Evolutionary conservation across 306 rosid genomes (phyloP).

Genomic region (Hippophae tibetana): DNA sequence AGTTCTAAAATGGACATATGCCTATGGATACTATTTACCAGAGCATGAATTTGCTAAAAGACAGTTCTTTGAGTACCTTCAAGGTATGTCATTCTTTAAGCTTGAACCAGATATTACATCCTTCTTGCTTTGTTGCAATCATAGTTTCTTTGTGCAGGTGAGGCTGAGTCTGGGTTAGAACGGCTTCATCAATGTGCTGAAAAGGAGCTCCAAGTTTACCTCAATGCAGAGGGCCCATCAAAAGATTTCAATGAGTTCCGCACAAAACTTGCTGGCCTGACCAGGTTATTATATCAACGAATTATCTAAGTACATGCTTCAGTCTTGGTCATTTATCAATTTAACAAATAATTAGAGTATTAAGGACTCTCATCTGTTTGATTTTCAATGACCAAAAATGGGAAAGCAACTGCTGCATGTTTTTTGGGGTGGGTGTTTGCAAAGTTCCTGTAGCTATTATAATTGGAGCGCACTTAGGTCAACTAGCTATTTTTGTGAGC

Average conservation of each 20-base stretch:
- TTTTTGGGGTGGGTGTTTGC: too few species aligned
- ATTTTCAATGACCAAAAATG: too few species aligned
- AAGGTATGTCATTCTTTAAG: slow-evolving; percentile 25
- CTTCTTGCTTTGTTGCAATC: slow-evolving; percentile 1
- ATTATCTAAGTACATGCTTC: too few species aligned
- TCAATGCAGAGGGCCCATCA: slow-evolving; percentile 41
- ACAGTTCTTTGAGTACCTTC: slow-evolving; percentile 44
- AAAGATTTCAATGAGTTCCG: slow-evolving; percentile 75
- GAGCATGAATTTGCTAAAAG: slow-evolving; percentile 52
- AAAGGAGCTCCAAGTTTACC: slow-evolving; percentile 57
- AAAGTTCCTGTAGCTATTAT: too few species aligned
- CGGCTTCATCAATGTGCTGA: slow-evolving; percentile 62
- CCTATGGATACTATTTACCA: slow-evolving; percentile 76
- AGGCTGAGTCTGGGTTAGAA: slow-evolving; percentile 55
- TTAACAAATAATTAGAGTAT: too few species aligned
- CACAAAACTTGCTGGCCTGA: slow-evolving; percentile 68
- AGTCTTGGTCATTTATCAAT: background rate
- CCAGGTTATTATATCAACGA: slow-evolving; percentile 29
- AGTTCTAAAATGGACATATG: slow-evolving; percentile 90
- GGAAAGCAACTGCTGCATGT: too few species aligned
- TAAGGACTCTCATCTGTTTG: too few species aligned
- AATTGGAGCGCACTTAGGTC: too few species aligned
- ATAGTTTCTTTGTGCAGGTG: slow-evolving; percentile 36
- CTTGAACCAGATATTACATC: background rate
- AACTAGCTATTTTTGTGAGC: too few species aligned